phyloP scores from a whole-genome alignment of 176 grass and related monocot genomes.

The Calamus simplicifolius region DNA sequence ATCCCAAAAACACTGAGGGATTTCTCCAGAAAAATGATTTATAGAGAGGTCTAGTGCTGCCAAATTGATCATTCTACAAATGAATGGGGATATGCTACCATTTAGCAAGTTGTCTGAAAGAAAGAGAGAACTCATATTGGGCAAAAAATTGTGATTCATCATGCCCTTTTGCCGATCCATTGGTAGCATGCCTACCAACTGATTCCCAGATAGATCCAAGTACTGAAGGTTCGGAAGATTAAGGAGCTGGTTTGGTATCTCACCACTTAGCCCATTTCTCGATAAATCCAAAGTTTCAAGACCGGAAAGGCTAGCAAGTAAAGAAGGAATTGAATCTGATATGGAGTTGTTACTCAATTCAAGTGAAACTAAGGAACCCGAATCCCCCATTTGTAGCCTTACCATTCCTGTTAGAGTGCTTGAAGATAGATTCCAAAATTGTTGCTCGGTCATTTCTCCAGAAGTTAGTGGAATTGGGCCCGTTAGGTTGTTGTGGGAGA shows the following conservation, averaged over 20 bases:
- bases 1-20: constrained; percentile 51
- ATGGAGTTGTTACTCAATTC: no score
- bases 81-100: constrained; percentile 25
- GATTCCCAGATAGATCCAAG: neutral
- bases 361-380: no score
- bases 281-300: no score
- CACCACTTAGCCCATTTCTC: no score
- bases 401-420: no score
- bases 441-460: no score
- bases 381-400: no score
- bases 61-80: constrained; percentile 42
- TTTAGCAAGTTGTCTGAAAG: constrained; percentile 32
- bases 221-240: neutral
- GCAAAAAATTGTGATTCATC: neutral
- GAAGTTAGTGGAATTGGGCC: no score
- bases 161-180: no score
- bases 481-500: constrained; percentile 5
- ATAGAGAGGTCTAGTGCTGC: constrained; percentile 60
- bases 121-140: constrained; percentile 9
- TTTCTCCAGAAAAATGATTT: constrained; percentile 48
- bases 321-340: no score
- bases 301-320: no score
- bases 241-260: constrained; percentile 19
- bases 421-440: no score
- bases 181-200: neutral